Conservation (phyloP, 768 basidiomycete species). For the Phlebiopsis flavidoalba region DNA sequence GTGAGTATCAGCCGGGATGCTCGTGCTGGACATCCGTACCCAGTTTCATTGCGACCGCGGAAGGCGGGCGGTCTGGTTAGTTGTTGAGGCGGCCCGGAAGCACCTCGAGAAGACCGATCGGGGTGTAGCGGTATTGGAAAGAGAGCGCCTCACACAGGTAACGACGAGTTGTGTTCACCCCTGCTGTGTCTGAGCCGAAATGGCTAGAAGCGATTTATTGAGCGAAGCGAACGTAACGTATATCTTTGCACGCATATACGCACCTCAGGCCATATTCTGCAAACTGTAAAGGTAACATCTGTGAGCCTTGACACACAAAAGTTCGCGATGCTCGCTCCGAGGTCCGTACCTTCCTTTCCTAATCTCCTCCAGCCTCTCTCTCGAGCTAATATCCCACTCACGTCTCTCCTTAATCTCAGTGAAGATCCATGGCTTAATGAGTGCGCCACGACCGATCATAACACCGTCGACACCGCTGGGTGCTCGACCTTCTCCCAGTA, state of each 20-base stretch:
- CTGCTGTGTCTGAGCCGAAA: slow-evolving; percentile 83
- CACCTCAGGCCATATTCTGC: slow-evolving; percentile 83
- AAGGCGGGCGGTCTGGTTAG: slow-evolving; percentile 84
- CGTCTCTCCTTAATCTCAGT: slow-evolving; percentile 90
- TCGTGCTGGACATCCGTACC: slow-evolving; percentile 42
- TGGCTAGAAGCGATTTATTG: slow-evolving; percentile 38
- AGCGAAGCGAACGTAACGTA: neutral
- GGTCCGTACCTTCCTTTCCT: slow-evolving; percentile 46
- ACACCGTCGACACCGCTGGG: slow-evolving; percentile 90
- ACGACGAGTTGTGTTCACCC: slow-evolving; percentile 85
- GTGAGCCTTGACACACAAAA: neutral
- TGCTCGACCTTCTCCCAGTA: slow-evolving; percentile 74
- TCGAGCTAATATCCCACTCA: slow-evolving; percentile 90
- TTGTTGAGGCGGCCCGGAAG: slow-evolving; percentile 86
- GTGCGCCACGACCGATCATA: slow-evolving; percentile 91
- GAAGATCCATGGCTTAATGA: slow-evolving; percentile 96
- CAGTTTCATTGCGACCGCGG: slow-evolving; percentile 80
- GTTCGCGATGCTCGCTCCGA: no score
- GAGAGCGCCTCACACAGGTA: slow-evolving; percentile 95
- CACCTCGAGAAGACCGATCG: slow-evolving; percentile 84
- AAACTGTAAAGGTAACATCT: slow-evolving; percentile 41
- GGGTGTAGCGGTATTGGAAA: slow-evolving; percentile 95
- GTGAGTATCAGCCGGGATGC: neutral
- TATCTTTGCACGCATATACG: slow-evolving; percentile 7
- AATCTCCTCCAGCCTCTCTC: slow-evolving; percentile 77